These are phyloP conservation scores for Pestalotiopsis fici DNA, from an alignment of 2,329 filamentous ascomycete genomes.

Conservation along the genomic window DNA sequence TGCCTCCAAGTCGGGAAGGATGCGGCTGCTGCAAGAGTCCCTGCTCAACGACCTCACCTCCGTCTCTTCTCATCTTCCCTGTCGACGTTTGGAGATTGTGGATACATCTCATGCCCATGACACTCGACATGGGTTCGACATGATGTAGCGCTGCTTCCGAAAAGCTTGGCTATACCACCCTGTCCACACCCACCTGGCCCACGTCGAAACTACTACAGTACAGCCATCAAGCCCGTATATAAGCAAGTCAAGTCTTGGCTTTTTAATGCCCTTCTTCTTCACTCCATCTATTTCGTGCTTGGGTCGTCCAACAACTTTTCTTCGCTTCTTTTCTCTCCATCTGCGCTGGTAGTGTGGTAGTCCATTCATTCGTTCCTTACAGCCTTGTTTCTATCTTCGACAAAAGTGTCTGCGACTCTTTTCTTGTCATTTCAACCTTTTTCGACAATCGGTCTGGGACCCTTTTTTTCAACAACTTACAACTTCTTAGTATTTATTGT, in stretches of 20 bases:
- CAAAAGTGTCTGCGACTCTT: constrained; percentile 43
- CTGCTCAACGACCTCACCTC: constrained; percentile 21
- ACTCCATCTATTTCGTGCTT: constrained; percentile 27
- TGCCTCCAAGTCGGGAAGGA: constrained; percentile 18
- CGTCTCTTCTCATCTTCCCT: constrained; percentile 30
- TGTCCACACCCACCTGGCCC: constrained; percentile 21
- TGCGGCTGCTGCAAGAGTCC: constrained; percentile 18
- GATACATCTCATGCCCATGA: constrained; percentile 33
- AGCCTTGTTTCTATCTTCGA: constrained; percentile 32
- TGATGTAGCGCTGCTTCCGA: constrained; percentile 29
- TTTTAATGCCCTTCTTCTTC: constrained; percentile 28
- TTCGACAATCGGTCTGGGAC: constrained; percentile 51
- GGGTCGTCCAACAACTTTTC: constrained; percentile 24
- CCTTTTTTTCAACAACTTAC: constrained; percentile 36
- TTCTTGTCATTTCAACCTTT: constrained; percentile 35
- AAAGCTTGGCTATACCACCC: constrained; percentile 20
- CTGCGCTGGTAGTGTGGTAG: constrained; percentile 49
- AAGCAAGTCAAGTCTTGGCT: constrained; percentile 43
- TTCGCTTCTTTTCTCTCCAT: constrained; percentile 39
- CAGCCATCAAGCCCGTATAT: constrained; percentile 29
- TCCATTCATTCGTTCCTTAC: constrained; percentile 46
- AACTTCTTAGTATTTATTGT: constrained; percentile 26
- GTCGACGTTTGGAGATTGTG: constrained; percentile 42
- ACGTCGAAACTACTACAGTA: constrained; percentile 18
- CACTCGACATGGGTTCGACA: constrained; percentile 21